phyloP scores from a whole-genome alignment of 345 rosid genomes.

The Euphorbia tirucalli region DNA sequence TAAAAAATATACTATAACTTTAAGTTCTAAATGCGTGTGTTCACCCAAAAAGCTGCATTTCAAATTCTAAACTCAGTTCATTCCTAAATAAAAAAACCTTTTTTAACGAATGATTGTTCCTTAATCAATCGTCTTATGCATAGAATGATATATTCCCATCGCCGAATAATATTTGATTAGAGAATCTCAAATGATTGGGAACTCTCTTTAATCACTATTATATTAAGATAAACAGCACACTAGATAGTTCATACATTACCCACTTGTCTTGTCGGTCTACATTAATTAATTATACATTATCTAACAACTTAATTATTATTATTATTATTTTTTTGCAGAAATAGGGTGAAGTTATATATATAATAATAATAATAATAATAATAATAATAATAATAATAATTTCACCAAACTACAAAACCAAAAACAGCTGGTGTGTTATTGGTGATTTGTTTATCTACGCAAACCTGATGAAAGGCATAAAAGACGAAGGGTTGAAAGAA shows the following conservation, averaged over 20 bases:
- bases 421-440: too few species aligned
- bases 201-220: not conserved
- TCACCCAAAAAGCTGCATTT: not conserved
- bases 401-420: not conserved
- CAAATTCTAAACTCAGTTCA: not conserved
- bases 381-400: not conserved
- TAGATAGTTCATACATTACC: too few species aligned
- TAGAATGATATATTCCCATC: not conserved
- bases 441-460: not conserved
- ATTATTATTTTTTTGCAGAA: too few species aligned
- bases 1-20: too few species aligned
- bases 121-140: not conserved
- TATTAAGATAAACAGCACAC: not conserved
- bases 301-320: not conserved
- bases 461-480: not conserved
- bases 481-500: not conserved
- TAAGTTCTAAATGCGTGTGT: too few species aligned
- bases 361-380: not conserved
- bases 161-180: not conserved
- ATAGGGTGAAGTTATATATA: not conserved
- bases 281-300: not conserved
- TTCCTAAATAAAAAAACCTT: not conserved
- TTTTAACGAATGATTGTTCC: not conserved
- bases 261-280: too few species aligned
- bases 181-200: conserved; percentile 21